Conservation (phyloP, 2,329 filamentous ascomycete genomes). For the Colletotrichum agaves region DNA sequence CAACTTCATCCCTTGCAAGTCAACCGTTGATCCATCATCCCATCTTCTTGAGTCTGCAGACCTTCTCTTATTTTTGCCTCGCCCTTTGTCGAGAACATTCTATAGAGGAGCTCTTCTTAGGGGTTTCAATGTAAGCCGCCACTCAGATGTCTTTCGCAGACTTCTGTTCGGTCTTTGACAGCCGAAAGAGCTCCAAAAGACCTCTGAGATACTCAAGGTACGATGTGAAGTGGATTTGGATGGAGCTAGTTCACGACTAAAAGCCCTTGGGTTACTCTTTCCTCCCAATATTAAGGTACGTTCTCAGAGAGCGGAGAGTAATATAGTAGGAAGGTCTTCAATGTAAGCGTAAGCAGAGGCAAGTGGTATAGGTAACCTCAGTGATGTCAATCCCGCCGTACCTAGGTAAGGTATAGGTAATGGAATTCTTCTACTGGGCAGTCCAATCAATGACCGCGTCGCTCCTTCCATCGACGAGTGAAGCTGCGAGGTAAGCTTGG, state of each 20-base stretch:
- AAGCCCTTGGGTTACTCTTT: too few relatives aligned
- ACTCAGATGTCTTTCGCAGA: not conserved
- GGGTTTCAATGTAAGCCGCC: not conserved
- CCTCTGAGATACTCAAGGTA: too few relatives aligned
- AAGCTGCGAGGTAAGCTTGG: not conserved
- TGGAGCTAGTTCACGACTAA: too few relatives aligned
- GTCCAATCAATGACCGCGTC: not conserved
- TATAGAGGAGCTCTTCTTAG: too few relatives aligned
- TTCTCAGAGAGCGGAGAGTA: too few relatives aligned
- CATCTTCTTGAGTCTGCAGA: not conserved
- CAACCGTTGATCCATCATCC: slow-evolving; percentile 24
- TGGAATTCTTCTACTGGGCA: not conserved
- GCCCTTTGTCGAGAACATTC: not conserved
- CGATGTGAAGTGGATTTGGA: too few relatives aligned
- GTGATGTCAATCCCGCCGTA: not conserved
- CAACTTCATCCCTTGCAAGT: slow-evolving; percentile 34
- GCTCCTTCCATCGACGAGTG: not conserved
- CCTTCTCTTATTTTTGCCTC: not conserved
- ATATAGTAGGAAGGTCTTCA: not conserved
- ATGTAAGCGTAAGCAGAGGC: not conserved
- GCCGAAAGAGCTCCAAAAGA: not conserved
- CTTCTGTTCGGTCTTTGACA: not conserved
- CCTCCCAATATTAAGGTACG: too few relatives aligned
- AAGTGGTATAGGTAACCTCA: not conserved
- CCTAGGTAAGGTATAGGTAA: not conserved